Percentiles rank a stretch among this genome's conserved stretches.
These are phyloP conservation scores for Aspergillus chevalieri DNA, from an alignment of 2,329 filamentous ascomycete species.

Conservation along the genomic window DNA sequence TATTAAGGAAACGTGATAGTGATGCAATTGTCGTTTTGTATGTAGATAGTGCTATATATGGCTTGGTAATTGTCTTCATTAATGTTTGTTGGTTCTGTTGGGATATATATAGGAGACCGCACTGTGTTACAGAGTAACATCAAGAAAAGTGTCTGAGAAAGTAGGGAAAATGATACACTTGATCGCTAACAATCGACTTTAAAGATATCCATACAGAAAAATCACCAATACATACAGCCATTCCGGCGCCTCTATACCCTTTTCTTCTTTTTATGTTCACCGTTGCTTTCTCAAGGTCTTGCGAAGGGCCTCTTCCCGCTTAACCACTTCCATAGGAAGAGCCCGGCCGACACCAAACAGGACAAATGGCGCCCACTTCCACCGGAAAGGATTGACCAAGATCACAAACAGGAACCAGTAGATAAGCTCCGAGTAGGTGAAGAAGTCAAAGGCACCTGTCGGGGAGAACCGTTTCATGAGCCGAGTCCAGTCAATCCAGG, in stretches of 20 bases:
- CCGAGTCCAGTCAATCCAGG: constrained; percentile 80
- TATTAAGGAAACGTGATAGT: constrained; percentile 15
- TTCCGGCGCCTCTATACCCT: too few relatives aligned
- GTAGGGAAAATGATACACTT: too few relatives aligned
- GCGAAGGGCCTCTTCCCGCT: constrained; percentile 52
- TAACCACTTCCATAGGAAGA: constrained; percentile 61
- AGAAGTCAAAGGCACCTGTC: constrained; percentile 77
- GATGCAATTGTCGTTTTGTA: neutral
- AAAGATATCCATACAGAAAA: too few relatives aligned
- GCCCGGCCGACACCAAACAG: constrained; percentile 66
- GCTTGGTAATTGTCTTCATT: too few relatives aligned
- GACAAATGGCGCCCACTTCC: constrained; percentile 85
- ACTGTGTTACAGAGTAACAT: too few relatives aligned
- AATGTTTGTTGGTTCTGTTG: too few relatives aligned
- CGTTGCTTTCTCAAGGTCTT: constrained; percentile 21
- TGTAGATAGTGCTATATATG: too few relatives aligned
- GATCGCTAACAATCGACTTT: too few relatives aligned
- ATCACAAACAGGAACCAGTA: constrained; percentile 83
- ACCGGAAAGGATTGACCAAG: constrained; percentile 73
- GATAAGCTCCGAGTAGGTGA: constrained; percentile 76
- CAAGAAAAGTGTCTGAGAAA: neutral
- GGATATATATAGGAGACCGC: too few relatives aligned
- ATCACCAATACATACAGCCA: too few relatives aligned
- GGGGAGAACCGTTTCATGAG: constrained; percentile 64
- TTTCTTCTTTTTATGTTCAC: neutral